phyloP scores from a whole-genome alignment of 331 rosid species.

The Telfairia occidentalis region DNA sequence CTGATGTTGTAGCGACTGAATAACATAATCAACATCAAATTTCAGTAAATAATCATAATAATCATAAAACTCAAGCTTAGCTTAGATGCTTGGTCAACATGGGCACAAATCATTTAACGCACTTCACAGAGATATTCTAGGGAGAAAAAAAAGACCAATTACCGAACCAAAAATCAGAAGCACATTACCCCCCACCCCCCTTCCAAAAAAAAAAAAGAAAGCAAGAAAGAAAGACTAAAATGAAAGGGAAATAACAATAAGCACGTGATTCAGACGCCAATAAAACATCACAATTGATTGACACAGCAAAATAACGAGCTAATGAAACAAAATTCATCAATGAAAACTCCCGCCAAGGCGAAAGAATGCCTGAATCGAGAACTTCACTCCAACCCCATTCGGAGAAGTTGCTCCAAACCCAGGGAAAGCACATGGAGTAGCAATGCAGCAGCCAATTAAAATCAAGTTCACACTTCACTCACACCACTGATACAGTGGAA shows the following conservation, averaged over 20 bases:
- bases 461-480: conserved; percentile 2
- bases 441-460: background rate
- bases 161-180: background rate
- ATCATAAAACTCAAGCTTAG: background rate
- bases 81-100: background rate
- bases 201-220: background rate
- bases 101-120: background rate
- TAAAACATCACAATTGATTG: background rate
- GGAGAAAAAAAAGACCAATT: background rate
- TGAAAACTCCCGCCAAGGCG: too few relatives aligned
- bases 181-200: background rate
- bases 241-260: background rate
- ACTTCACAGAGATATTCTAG: background rate
- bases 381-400: background rate
- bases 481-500: background rate
- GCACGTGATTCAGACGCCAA: too few relatives aligned
- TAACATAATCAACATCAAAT: conserved; percentile 14
- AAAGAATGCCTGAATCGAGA: background rate
- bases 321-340: background rate
- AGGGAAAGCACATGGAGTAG: too few relatives aligned
- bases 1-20: conserved; percentile 73
- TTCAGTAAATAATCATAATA: background rate
- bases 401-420: background rate
- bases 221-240: background rate
- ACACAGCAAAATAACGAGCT: background rate